Conservation (phyloP, 768 basidiomycete species). For the Podaxis carcinomalis region DNA sequence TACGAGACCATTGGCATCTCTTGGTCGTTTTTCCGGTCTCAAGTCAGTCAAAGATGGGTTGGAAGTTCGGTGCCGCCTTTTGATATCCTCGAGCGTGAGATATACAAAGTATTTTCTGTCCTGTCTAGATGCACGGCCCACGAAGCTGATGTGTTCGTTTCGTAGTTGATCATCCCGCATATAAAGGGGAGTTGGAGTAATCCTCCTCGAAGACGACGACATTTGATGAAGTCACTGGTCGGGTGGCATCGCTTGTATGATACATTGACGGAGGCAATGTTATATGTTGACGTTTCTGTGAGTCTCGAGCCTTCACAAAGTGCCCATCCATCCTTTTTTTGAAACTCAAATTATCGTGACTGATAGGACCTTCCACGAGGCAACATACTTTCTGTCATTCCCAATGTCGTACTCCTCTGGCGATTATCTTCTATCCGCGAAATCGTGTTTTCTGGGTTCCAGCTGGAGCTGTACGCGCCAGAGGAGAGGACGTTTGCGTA, state of each 20-base stretch:
- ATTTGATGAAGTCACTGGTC: conserved; percentile 56
- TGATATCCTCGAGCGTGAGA: conserved; percentile 31
- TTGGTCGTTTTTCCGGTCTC: conserved; percentile 36
- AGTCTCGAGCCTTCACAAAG: background rate
- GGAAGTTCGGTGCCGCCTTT: conserved; percentile 33
- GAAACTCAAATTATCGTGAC: background rate
- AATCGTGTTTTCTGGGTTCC: conserved; percentile 70
- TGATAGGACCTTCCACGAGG: conserved; percentile 26
- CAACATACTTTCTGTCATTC: conserved; percentile 37
- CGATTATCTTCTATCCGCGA: conserved; percentile 60
- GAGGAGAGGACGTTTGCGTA: conserved; percentile 74
- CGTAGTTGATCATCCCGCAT: conserved; percentile 54
- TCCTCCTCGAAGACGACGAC: conserved; percentile 60
- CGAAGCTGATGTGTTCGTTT: background rate
- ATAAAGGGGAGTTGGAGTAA: conserved; percentile 65
- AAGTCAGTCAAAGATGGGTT: conserved; percentile 29
- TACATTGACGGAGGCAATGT: conserved; percentile 29
- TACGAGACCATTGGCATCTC: conserved; percentile 55
- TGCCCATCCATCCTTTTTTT: conserved; percentile 2
- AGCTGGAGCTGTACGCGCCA: conserved; percentile 65
- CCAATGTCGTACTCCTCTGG: conserved; percentile 49
- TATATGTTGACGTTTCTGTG: conserved; percentile 27
- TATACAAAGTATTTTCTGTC: conserved; percentile 33
- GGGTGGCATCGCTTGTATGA: conserved; percentile 69
- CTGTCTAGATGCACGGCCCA: conserved; percentile 7